A percentile compares a stretch with the other conserved stretches of the same genome.
Conservation (phyloP, 2,329 filamentous ascomycete species). For the Calonectria hongkongensis region DNA sequence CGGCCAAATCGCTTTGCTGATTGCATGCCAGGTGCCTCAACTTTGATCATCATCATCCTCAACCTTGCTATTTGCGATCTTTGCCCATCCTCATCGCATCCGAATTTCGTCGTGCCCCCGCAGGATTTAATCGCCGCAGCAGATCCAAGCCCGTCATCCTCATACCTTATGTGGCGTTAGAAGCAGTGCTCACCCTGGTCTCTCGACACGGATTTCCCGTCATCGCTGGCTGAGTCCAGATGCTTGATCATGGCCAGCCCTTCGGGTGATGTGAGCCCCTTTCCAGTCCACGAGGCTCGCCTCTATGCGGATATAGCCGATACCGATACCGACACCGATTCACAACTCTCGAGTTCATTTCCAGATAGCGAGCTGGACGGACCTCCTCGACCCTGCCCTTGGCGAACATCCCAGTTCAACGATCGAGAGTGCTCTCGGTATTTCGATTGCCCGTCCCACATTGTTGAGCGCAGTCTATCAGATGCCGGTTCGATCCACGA, state of each 20-base stretch:
- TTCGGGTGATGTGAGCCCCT: constrained; percentile 45
- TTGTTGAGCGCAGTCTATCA: constrained; percentile 62
- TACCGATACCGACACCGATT: constrained; percentile 51
- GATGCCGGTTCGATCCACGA: constrained; percentile 50
- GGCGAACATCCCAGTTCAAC: constrained; percentile 62
- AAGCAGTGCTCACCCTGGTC: constrained; percentile 33
- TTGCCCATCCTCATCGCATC: neutral
- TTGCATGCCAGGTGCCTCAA: constrained; percentile 48
- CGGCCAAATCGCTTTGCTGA: constrained; percentile 51
- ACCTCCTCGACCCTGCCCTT: constrained; percentile 57
- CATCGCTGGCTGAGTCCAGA: constrained; percentile 42
- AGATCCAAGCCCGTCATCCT: neutral
- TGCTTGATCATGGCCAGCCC: constrained; percentile 55
- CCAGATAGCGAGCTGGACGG: constrained; percentile 57
- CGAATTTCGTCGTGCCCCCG: constrained; percentile 1
- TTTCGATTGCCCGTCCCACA: constrained; percentile 70
- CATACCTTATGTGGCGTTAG: constrained; percentile 42
- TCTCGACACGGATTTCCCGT: constrained; percentile 31
- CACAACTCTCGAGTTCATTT: constrained; percentile 61
- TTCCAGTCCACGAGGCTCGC: constrained; percentile 42
- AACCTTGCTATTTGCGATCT: constrained; percentile 35
- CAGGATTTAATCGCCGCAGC: constrained; percentile 22
- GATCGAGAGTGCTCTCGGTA: constrained; percentile 68
- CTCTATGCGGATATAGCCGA: constrained; percentile 43
- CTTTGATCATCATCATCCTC: constrained; percentile 43